phyloP scores from a whole-genome alignment of 352 stramenopile species.

The Globisporangium cylindrosporum region DNA sequence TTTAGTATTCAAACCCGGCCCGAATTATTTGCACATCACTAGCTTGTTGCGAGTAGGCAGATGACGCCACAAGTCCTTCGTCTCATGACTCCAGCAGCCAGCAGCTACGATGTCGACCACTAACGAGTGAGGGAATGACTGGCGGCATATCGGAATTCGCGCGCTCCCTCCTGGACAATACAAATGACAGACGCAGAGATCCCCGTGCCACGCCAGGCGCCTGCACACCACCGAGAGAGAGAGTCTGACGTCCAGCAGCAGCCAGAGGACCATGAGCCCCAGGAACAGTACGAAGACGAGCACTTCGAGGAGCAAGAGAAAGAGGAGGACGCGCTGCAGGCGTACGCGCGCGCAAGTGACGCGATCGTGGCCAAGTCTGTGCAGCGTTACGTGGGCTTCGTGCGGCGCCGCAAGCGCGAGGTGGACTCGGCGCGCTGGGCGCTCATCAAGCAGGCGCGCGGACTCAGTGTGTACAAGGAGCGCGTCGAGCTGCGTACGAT shows the following conservation, averaged over 20 bases:
- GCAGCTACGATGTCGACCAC: background rate
- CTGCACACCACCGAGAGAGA: background rate
- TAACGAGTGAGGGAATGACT: background rate
- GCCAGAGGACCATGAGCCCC: background rate
- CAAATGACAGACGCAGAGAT: background rate
- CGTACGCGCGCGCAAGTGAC: constrained; percentile 49
- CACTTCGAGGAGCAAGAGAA: background rate
- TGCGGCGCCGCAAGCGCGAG: constrained; percentile 31
- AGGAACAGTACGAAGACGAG: background rate
- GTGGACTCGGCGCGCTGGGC: constrained; percentile 37
- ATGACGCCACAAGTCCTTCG: background rate
- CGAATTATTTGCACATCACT: background rate
- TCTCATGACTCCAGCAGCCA: background rate
- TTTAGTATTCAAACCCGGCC: background rate
- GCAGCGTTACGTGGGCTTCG: constrained; percentile 46
- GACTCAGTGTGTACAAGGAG: constrained; percentile 57
- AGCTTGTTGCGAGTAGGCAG: background rate
- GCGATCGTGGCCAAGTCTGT: constrained; percentile 52
- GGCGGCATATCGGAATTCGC: background rate
- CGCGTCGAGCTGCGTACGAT: constrained; percentile 27
- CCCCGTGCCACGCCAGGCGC: background rate
- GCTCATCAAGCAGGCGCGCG: constrained; percentile 39
- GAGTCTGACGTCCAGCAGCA: background rate
- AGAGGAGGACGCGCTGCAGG: constrained; percentile 22
- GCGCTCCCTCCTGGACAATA: background rate